Evolutionary conservation across 371 early-diverging fungal genomes (phyloP), one percentile per base, ranked within the genome.

Genomic region (Mortierella sp.): DNA sequence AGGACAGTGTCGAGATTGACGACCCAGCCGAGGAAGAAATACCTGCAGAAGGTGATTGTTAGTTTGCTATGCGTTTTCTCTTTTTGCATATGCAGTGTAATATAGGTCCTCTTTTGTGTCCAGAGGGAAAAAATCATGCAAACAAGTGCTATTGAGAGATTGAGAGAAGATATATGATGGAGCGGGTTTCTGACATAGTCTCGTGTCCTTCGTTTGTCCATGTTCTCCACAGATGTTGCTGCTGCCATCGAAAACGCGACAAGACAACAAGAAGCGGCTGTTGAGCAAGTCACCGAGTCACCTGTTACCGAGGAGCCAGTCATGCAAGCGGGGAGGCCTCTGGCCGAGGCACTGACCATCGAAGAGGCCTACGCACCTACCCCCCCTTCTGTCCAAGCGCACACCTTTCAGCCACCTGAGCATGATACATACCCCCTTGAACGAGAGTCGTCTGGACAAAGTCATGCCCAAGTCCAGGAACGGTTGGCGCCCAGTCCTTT

Each of bases 1-100:
- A 96, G 71, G 97, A 96, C 38, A 93, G 92, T 81, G 97, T 97
- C 28, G 94, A 94, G 38, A 92, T 94, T 47, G 96, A 96, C 78
- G 95, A 84, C 63, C 85, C 85, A 13, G 76, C 76, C 68, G 84
- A 84, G 48, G 81, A 84, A 70, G 68, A 76, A 47, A 55, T 70
- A 68, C 74, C 73, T 75, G 82, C 79, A 47, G 82, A 82, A 82
- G 82, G 82, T 82, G 79, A 78, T 72, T 74, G 57, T 72, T 38
- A 34, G 48, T 73, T 73, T 52, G 48, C 52, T 48, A 72, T 24
- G 24, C 44, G 24, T 21, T 54, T 34, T 52, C 19, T 1, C 26
- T 34, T 73, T 73, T 73, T 74, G 74, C 55, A 57, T 38, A 19
- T 31, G 26, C 74, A 57, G 34, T 57, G 55, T 74, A 65, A 65